These are phyloP conservation scores for Mycosphaerelloides madeirae DNA, from an alignment of 2,329 filamentous ascomycete species.

Conservation along the genomic window DNA sequence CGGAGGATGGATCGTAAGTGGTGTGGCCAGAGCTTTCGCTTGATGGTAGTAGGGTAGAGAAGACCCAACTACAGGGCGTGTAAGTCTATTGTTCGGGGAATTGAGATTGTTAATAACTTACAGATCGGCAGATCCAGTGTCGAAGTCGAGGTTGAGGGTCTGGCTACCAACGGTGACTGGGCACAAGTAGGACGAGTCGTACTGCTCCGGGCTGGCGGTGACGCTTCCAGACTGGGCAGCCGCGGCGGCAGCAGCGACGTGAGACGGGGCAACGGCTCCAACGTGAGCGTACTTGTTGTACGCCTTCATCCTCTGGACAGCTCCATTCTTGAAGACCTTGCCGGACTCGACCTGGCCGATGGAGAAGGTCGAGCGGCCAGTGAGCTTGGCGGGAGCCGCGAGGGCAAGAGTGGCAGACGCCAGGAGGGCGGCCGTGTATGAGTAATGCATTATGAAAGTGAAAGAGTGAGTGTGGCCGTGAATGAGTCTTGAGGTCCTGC, in stretches of 20 bases:
- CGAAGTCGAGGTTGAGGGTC: slow-evolving; percentile 62
- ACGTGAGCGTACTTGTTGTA: slow-evolving; percentile 36
- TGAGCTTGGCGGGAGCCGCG: slow-evolving; percentile 28
- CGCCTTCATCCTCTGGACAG: slow-evolving; percentile 36
- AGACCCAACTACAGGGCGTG: slow-evolving; percentile 54
- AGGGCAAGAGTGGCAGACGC: slow-evolving; percentile 26
- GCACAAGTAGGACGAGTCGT: slow-evolving; percentile 40
- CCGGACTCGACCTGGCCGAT: slow-evolving; percentile 29
- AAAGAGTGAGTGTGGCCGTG: slow-evolving; percentile 4
- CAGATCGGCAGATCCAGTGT: slow-evolving; percentile 67
- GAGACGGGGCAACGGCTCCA: slow-evolving; percentile 26
- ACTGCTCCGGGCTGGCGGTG: slow-evolving; percentile 36
- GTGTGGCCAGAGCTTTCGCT: slow-evolving; percentile 51
- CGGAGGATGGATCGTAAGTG: slow-evolving; percentile 52
- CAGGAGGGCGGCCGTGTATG: slow-evolving; percentile 25
- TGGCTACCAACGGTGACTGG: slow-evolving; percentile 62
- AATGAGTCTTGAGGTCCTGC: slow-evolving; percentile 9
- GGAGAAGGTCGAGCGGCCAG: slow-evolving; percentile 23
- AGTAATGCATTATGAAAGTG: slow-evolving; percentile 27
- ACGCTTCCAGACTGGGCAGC: slow-evolving; percentile 36
- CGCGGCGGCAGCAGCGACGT: slow-evolving; percentile 30
- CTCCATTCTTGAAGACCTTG: slow-evolving; percentile 35
- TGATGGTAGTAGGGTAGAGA: slow-evolving; percentile 54
- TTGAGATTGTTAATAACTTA: slow-evolving; percentile 35
- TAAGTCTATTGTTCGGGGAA: slow-evolving; percentile 4